phyloP scores from a whole-genome alignment of 257 asterid genomes.

The Nicotiana obtusifolia region DNA sequence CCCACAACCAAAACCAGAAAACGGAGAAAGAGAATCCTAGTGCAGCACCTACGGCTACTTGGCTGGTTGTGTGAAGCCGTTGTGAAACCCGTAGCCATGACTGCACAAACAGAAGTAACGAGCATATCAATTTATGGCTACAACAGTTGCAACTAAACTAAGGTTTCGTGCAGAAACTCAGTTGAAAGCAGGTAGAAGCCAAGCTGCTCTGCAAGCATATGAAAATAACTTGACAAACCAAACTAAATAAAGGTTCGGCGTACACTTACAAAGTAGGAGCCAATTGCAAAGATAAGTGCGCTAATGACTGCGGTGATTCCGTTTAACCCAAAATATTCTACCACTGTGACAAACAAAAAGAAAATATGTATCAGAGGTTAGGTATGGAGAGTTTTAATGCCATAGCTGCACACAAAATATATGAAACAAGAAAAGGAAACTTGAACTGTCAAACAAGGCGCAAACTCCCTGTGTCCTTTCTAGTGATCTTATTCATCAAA shows the following conservation, averaged over 20 bases:
- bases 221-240: not conserved
- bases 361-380: not conserved
- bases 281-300: constrained; percentile 33
- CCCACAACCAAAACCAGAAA: constrained; percentile 73
- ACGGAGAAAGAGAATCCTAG: constrained; percentile 44
- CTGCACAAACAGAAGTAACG: constrained; percentile 33
- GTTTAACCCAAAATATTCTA: constrained; percentile 50
- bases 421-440: not conserved
- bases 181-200: not conserved
- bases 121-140: not conserved
- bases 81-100: constrained; percentile 86
- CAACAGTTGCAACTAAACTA: not conserved
- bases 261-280: constrained; percentile 66
- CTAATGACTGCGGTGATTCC: constrained; percentile 39
- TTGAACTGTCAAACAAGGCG: not conserved
- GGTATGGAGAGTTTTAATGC: not conserved
- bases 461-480: not conserved
- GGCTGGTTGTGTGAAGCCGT: constrained; percentile 63
- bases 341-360: constrained; percentile 42
- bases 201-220: not conserved
- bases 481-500: constrained; percentile 1
- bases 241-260: not conserved
- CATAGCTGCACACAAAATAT: not conserved
- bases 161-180: not conserved
- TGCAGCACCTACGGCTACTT: constrained; percentile 64